phyloP scores from a whole-genome alignment of 2,329 filamentous ascomycete genomes.

The Colletotrichum tanaceti region DNA sequence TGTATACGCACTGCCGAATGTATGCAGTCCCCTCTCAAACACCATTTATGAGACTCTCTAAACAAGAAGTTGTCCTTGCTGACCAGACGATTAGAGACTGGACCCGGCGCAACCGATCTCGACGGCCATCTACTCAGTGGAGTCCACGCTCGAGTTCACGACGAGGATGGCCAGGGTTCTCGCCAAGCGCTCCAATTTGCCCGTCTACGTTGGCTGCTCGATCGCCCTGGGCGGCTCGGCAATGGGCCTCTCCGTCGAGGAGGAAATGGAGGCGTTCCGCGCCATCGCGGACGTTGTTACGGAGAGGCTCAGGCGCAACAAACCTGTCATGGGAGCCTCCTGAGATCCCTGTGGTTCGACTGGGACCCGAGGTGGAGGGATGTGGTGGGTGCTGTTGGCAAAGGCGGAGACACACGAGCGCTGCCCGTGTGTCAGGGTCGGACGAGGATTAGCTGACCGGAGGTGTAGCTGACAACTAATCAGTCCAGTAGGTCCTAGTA shows the following conservation, averaged over 20 bases:
- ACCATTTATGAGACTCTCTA: neutral
- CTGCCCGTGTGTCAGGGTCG: no score
- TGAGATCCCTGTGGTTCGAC: slow-evolving; percentile 14
- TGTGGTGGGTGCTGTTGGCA: neutral
- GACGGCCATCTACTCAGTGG: slow-evolving; percentile 81
- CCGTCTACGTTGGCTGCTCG: slow-evolving; percentile 92
- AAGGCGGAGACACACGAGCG: neutral
- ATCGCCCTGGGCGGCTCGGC: slow-evolving; percentile 80
- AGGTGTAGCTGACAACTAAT: no score
- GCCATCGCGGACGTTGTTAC: slow-evolving; percentile 78
- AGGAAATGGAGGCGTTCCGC: slow-evolving; percentile 91
- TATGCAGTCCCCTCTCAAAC: slow-evolving; percentile 51
- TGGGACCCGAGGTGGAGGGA: neutral
- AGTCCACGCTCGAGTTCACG: slow-evolving; percentile 86
- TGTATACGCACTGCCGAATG: slow-evolving; percentile 93
- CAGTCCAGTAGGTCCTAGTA: no score
- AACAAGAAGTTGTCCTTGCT: neutral
- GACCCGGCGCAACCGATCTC: slow-evolving; percentile 73
- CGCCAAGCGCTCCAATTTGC: slow-evolving; percentile 76
- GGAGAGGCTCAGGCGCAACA: slow-evolving; percentile 57
- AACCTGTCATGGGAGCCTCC: slow-evolving; percentile 44
- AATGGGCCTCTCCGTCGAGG: slow-evolving; percentile 84
- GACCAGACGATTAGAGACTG: slow-evolving; percentile 55
- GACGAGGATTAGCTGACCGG: no score
- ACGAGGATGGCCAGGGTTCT: slow-evolving; percentile 86